These are phyloP conservation scores for Cadophora sp. DNA, from an alignment of 2,329 filamentous ascomycete genomes.

Conservation along the genomic window DNA sequence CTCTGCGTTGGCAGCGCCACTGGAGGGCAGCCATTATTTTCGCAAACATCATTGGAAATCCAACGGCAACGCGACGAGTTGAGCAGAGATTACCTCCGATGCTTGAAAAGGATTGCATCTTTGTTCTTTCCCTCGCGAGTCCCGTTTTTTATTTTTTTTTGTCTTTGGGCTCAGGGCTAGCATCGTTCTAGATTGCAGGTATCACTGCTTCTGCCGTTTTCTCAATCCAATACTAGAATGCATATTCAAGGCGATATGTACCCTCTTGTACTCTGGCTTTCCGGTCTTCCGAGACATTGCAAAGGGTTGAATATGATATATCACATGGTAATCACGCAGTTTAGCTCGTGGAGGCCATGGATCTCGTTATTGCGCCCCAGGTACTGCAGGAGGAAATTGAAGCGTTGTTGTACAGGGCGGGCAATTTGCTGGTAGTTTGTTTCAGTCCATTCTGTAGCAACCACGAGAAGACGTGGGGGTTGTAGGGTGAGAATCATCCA, in stretches of 20 bases:
- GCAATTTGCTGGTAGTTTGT: background rate
- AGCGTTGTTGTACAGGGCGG: slow-evolving; percentile 2
- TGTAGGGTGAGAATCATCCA: background rate
- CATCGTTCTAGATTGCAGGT: background rate
- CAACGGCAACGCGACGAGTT: background rate
- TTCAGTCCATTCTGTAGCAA: background rate
- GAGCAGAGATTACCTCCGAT: background rate
- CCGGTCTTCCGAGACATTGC: background rate
- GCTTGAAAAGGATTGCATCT: background rate
- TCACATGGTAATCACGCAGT: background rate
- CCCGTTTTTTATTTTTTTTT: background rate
- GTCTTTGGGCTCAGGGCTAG: background rate
- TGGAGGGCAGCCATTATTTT: background rate
- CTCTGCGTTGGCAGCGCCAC: background rate
- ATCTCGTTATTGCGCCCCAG: background rate
- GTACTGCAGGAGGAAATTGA: background rate
- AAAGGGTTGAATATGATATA: background rate
- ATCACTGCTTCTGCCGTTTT: background rate
- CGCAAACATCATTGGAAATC: background rate
- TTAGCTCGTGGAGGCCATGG: slow-evolving; percentile 1
- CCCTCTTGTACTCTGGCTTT: background rate
- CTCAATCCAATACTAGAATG: background rate
- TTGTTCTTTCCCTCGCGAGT: background rate
- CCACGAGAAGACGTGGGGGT: background rate
- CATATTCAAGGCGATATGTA: background rate